These are phyloP conservation scores for Corynascus novoguineensis DNA, from an alignment of 495 filamentous ascomycete species.

Conservation along the genomic window DNA sequence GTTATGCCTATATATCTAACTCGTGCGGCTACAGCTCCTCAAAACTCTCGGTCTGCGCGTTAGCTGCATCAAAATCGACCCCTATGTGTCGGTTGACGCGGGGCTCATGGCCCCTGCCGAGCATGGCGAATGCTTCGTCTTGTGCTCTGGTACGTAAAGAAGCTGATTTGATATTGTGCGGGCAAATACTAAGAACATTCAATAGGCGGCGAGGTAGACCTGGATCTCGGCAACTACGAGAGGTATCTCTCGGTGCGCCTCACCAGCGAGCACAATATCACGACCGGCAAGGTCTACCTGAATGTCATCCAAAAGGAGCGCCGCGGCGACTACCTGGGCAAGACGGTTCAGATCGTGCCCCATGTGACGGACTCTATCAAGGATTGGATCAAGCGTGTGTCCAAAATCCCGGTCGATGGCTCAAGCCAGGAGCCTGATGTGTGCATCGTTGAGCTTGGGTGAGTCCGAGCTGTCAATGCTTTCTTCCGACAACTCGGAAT, in stretches of 20 bases:
- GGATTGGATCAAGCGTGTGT: conserved; percentile 86
- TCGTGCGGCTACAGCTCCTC: conserved; percentile 54
- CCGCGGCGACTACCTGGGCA: conserved; percentile 79
- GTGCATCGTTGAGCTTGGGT: conserved; percentile 68
- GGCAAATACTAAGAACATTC: conserved; percentile 5
- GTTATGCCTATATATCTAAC: conserved; percentile 13
- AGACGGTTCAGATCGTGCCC: conserved; percentile 90
- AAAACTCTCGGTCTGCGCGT: conserved; percentile 75
- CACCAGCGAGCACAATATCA: conserved; percentile 81
- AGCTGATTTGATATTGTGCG: background rate
- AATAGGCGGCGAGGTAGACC: conserved; percentile 48
- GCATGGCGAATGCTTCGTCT: conserved; percentile 41
- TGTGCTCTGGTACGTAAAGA: conserved; percentile 14
- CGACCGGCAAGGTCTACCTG: conserved; percentile 91
- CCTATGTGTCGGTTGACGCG: conserved; percentile 81
- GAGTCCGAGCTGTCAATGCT: too few species aligned
- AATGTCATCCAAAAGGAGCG: conserved; percentile 71
- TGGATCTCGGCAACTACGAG: conserved; percentile 97
- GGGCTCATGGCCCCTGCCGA: conserved; percentile 65
- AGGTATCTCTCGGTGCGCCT: conserved; percentile 54
- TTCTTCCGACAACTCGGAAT: too few species aligned
- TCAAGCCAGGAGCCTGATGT: conserved; percentile 77
- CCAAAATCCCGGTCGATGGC: conserved; percentile 81
- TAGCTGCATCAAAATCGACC: conserved; percentile 56
- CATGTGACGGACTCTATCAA: conserved; percentile 88